Evolutionary conservation across 1,284 basidiomycete species (phyloP).

Genomic region (Cystobasidium slooffiae): DNA sequence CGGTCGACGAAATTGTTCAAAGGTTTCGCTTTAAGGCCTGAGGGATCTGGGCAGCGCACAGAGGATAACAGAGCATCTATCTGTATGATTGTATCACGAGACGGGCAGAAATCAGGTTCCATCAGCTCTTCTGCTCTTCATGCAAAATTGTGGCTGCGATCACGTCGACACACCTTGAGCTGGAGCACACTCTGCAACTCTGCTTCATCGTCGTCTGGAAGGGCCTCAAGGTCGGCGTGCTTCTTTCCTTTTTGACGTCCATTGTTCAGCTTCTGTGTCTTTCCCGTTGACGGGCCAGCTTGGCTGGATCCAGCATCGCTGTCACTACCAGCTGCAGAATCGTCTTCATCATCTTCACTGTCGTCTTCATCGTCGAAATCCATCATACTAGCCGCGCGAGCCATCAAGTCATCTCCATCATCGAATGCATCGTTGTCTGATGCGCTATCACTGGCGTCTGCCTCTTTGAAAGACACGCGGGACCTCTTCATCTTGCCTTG

Average conservation of each 20-base stretch:
- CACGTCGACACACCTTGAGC: constrained; percentile 22
- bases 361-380: constrained; percentile 43
- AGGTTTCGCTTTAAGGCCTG: constrained; percentile 29
- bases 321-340: background rate
- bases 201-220: constrained; percentile 14
- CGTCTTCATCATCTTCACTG: constrained; percentile 24
- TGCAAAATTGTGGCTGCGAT: constrained; percentile 20
- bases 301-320: constrained; percentile 19
- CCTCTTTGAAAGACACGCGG: background rate
- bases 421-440: constrained; percentile 38
- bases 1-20: constrained; percentile 31
- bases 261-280: constrained; percentile 33
- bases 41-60: constrained; percentile 37
- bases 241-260: constrained; percentile 15
- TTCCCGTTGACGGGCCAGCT: constrained; percentile 7
- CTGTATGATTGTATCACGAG: background rate
- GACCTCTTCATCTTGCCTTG: constrained; percentile 1
- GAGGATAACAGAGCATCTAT: constrained; percentile 39
- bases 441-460: constrained; percentile 4
- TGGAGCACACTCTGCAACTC: constrained; percentile 32
- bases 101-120: background rate
- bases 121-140: background rate
- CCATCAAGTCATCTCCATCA: constrained; percentile 43
- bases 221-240: constrained; percentile 1
- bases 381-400: constrained; percentile 40